Conservation (phyloP, 164 flowering plant genomes). For the Santalum album region DNA sequence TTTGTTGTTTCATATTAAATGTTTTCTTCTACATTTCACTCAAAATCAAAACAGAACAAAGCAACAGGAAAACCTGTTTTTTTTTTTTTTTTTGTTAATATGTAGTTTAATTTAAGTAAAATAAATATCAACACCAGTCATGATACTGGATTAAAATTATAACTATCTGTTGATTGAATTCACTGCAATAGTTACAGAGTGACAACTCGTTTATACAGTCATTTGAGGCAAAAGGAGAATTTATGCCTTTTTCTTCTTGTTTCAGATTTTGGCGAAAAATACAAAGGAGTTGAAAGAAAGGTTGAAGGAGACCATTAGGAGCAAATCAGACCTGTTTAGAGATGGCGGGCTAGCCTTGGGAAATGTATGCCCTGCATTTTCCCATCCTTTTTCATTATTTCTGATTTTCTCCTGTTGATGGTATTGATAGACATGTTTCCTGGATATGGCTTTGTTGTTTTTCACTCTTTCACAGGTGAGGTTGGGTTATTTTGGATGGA, state of each 20-base stretch:
- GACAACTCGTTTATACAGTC: too few species aligned
- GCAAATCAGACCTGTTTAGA: constrained; percentile 23
- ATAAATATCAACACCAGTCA: too few species aligned
- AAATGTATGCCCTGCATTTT: constrained; percentile 12
- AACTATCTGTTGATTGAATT: too few species aligned
- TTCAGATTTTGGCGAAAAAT: constrained; percentile 15
- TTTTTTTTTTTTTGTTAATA: too few species aligned
- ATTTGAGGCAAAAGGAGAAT: not conserved
- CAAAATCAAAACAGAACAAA: too few species aligned
- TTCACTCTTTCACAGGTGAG: constrained; percentile 17
- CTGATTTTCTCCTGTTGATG: too few species aligned
- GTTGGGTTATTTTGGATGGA: constrained; percentile 32
- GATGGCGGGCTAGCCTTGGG: constrained; percentile 15
- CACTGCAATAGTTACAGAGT: too few species aligned
- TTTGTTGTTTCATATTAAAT: too few species aligned
- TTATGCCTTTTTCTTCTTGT: not conserved
- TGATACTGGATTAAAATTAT: too few species aligned
- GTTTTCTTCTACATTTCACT: too few species aligned
- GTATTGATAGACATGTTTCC: not conserved
- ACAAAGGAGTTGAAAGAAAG: constrained; percentile 23
- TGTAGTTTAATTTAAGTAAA: too few species aligned
- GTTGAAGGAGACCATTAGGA: constrained; percentile 15
- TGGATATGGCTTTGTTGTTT: not conserved
- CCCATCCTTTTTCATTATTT: not conserved
- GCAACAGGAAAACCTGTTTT: too few species aligned